Base-by-base conservation (phyloP, 2,329 filamentous ascomycete genomes). In the Neonectria coccinea region DNA sequence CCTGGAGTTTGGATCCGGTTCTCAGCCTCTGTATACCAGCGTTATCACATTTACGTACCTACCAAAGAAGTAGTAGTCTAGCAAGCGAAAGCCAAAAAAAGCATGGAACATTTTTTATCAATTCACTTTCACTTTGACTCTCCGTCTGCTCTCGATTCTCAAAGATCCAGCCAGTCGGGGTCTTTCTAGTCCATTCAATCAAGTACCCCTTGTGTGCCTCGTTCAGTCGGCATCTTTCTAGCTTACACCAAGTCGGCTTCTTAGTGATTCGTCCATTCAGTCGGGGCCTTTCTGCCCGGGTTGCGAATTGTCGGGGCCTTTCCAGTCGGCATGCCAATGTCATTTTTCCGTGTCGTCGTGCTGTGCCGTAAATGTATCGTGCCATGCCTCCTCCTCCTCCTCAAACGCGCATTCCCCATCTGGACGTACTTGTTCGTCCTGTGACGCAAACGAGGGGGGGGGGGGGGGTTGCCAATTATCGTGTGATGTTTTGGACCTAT, bases 61-160 rank as follows among this genome's bases (percentile, higher is more conserved):
- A 53, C 39, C 39, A 18, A n/a, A 10, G 31, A 11, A 22, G 20
- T 53, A 39, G 18, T 20, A 48, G 27, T 55, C 27, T 52, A 57
- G 59, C 53, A 8, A 62, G 44, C 31, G 27, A 45, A 62, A 51
- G 50, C 20, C 20, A 45, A 20, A 50, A 61, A 62, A 45, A 42
- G 51, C 36, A 47, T 42, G 22, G 18, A 52, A 39, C 51, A 12
- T 31, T 29, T 57, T 62, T 56, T 25, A n/a, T 18, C n/a, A 20
- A 18, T 42, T 42, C 9, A 29, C 29, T 31, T 54, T 22, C 25
- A 25, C 25, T 25, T 25, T 25, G 25, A 39, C 9, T 11, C 31
- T 47, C 6, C 14, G 33, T 39, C 14, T 16, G 12, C 36, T 8
- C 14, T 4, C 6, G 0, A 4, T 16, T 8, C 14, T 62, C 29